Conservation (phyloP, 257 asterid genomes). For the Scutellaria baicalensis region DNA sequence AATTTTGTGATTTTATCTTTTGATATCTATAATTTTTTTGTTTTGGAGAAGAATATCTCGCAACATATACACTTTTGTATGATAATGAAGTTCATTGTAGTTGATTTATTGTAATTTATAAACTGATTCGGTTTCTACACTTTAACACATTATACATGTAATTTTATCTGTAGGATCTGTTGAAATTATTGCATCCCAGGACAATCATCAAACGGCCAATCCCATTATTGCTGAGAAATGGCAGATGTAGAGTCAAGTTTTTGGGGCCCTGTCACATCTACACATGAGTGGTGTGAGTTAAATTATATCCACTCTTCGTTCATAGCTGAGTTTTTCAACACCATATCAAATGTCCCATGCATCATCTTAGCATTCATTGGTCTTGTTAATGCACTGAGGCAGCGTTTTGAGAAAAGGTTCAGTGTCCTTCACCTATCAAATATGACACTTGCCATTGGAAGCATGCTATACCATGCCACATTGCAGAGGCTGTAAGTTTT, state of each 20-base stretch:
- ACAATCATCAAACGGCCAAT: neutral
- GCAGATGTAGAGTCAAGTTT: conserved; percentile 64
- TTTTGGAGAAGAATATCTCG: neutral
- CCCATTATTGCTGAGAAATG: conserved; percentile 36
- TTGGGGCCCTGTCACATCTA: conserved; percentile 97
- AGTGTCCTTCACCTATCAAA: conserved; percentile 88
- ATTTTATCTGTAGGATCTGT: conserved; percentile 19
- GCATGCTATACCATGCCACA: conserved; percentile 87
- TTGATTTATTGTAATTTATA: neutral
- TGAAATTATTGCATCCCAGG: neutral
- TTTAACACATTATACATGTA: neutral
- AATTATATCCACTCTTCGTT: conserved; percentile 85
- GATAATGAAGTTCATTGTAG: neutral
- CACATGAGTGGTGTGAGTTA: conserved; percentile 96
- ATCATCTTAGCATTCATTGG: conserved; percentile 76
- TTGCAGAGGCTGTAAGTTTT: conserved; percentile 77
- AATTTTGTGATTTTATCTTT: neutral
- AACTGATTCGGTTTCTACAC: neutral
- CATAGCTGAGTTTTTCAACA: conserved; percentile 88
- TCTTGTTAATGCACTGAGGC: conserved; percentile 69
- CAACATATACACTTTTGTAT: neutral
- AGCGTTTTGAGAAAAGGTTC: conserved; percentile 88
- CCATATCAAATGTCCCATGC: conserved; percentile 76
- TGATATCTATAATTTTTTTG: neutral
- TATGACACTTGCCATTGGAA: conserved; percentile 82